Evolutionary conservation across 257 asterid genomes (phyloP).

Genomic region (Nicotiana obtusifolia): DNA sequence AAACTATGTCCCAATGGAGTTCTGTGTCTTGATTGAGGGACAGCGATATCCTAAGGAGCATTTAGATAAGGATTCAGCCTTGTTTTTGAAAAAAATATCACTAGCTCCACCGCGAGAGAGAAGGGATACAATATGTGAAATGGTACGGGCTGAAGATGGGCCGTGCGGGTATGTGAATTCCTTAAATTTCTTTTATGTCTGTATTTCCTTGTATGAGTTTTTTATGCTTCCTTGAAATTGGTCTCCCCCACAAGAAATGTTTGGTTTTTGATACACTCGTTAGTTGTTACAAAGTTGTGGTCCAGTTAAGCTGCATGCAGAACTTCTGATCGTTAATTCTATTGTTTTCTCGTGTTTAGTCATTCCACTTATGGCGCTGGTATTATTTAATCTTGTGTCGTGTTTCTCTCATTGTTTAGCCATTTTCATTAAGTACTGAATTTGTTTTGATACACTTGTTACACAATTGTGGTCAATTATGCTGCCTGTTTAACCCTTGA

Average conservation of each 20-base stretch:
- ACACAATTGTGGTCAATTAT: conserved; percentile 10
- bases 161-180: conserved; percentile 57
- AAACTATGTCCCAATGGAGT: conserved; percentile 63
- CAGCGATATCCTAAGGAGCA: conserved; percentile 56
- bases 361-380: background rate
- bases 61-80: conserved; percentile 27
- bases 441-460: background rate
- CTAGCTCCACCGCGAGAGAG: conserved; percentile 44
- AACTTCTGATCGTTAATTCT: background rate
- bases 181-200: background rate
- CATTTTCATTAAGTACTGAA: background rate
- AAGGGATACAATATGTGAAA: conserved; percentile 29
- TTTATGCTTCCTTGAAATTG: background rate
- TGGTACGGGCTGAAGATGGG: conserved; percentile 60
- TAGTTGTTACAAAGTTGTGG: conserved; percentile 12
- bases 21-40: conserved; percentile 59
- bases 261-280: background rate
- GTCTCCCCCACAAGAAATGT: background rate
- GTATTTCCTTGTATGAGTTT: background rate
- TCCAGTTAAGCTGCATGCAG: background rate
- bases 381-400: background rate
- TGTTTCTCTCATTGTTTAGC: background rate
- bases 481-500: background rate
- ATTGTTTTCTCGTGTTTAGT: background rate
- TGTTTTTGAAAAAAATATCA: conserved; percentile 29